Evolutionary conservation across 1,284 basidiomycete species (phyloP).

Genomic region (Moesziomyces globuligerus): DNA sequence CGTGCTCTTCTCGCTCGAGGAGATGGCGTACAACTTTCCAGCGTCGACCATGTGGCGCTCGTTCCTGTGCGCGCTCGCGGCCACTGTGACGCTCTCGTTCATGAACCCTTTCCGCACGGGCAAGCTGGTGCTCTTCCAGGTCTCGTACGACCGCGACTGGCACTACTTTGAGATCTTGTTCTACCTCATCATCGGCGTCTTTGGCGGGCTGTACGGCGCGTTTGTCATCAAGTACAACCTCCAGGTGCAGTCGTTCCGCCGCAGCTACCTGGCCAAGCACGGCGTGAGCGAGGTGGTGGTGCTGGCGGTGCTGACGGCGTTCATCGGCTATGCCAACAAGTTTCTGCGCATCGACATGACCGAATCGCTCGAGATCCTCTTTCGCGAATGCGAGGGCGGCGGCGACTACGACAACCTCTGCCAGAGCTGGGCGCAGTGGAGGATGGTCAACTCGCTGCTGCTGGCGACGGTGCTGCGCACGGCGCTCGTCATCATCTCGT

Average conservation of each 20-base stretch:
- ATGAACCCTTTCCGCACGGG: constrained; percentile 99
- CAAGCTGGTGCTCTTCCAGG: constrained; percentile 96
- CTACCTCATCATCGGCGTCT: constrained; percentile 91
- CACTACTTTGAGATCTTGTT: constrained; percentile 99
- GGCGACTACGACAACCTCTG: constrained; percentile 92
- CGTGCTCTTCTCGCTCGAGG: constrained; percentile 83
- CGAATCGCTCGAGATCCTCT: constrained; percentile 93
- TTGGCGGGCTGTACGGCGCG: constrained; percentile 96
- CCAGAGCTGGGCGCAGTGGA: constrained; percentile 95
- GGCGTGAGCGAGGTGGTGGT: constrained; percentile 88
- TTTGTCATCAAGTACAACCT: constrained; percentile 97
- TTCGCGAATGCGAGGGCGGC: constrained; percentile 93
- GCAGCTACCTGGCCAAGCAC: constrained; percentile 84
- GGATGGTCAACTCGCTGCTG: constrained; percentile 89
- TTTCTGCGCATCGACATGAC: constrained; percentile 99
- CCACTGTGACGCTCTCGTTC: constrained; percentile 94
- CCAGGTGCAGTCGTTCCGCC: constrained; percentile 90
- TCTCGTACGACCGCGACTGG: constrained; percentile 97
- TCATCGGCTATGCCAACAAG: constrained; percentile 92
- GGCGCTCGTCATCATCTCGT: constrained; percentile 87
- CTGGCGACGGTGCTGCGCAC: constrained; percentile 89
- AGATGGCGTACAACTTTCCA: constrained; percentile 90
- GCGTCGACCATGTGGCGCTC: constrained; percentile 98
- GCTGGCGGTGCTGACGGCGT: constrained; percentile 86
- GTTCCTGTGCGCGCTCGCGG: constrained; percentile 95